phyloP scores from a whole-genome alignment of 805 yeast genomes.

The Cephaloascus albidus region DNA sequence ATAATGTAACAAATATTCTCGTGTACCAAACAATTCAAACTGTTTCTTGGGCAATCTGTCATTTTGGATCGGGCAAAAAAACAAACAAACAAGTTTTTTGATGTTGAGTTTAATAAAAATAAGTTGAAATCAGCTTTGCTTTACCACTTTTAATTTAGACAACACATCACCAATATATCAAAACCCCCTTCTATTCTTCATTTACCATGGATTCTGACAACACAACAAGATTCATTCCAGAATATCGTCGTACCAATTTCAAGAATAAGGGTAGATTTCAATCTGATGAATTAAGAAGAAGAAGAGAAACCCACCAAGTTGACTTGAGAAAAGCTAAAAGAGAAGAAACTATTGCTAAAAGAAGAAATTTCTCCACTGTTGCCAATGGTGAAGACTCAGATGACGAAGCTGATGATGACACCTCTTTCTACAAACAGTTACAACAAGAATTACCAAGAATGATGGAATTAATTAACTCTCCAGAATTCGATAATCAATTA shows the following conservation, averaged over 20 bases:
- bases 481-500: slow-evolving; percentile 70
- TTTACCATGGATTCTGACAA: slow-evolving; percentile 67
- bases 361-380: slow-evolving; percentile 62
- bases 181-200: too few relatives aligned
- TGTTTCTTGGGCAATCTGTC: not conserved
- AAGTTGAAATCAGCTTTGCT: too few relatives aligned
- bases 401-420: slow-evolving; percentile 36
- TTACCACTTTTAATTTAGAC: too few relatives aligned
- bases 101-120: too few relatives aligned
- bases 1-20: too few relatives aligned
- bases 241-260: slow-evolving; percentile 93
- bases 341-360: slow-evolving; percentile 88
- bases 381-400: slow-evolving; percentile 30
- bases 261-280: slow-evolving; percentile 91
- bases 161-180: too few relatives aligned
- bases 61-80: not conserved
- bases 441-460: slow-evolving; percentile 72
- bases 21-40: too few relatives aligned
- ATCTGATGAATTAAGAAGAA: slow-evolving; percentile 93
- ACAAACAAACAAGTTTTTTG: not conserved
- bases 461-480: slow-evolving; percentile 72
- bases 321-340: slow-evolving; percentile 94
- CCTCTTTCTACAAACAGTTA: slow-evolving; percentile 34
- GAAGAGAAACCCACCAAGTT: slow-evolving; percentile 95
- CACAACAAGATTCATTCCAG: slow-evolving; percentile 84